Base-by-base conservation (phyloP, 805 yeast genomes). In the Metschnikowia peoriensis region DNA sequence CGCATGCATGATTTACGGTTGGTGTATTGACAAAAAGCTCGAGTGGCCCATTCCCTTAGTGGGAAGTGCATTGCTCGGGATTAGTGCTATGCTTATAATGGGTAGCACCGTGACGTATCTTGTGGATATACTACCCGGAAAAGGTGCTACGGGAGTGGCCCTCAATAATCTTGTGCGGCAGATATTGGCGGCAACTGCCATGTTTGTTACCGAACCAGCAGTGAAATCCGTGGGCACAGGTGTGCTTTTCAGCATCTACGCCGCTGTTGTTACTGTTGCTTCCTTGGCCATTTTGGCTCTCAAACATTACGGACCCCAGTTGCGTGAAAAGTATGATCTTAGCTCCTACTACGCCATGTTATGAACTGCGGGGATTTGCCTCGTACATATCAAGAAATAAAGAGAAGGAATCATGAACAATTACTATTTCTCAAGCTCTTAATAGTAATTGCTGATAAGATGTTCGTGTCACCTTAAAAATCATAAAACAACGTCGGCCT, bases 61-160 rank as follows among this genome's bases (percentile, higher is more conserved):
- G 9, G 96, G 96, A 0, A 86, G 94, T 6, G 89, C 92, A 1
- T 53, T 88, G 7, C 88, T 85, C 66, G 97, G 97, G 0, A 82
- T 86, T 63, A 88, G 93, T 0, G 83, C 89, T 35, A 87, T 89
- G 94, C 81, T 89, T 68, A 82, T 88, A 4, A 88, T 89, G 58
- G 94, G 96, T 3, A 82, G 89, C 8, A 85, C 90, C 0, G 81
- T 86, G 3, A 88, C 96, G 0, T 90, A 89, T 62, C 70, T 89
- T 51, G 90, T 90, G 1, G 97, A 89, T 63, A 82, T 90, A 1
- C 74, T 90, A 42, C 96, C 97, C 0, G 96, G 96, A 0, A 78
- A 85, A 61, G 96, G 96, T 40, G 92, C 96, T 11, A 87, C 96
- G 0, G 96, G 96, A 0, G 88, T 89, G 45, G 96, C 96, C 0